Evolutionary conservation across 192 early-diverging fungal species (phyloP), one percentile per base, ranked within the genome.

Genomic region (Coemansia sp.): DNA sequence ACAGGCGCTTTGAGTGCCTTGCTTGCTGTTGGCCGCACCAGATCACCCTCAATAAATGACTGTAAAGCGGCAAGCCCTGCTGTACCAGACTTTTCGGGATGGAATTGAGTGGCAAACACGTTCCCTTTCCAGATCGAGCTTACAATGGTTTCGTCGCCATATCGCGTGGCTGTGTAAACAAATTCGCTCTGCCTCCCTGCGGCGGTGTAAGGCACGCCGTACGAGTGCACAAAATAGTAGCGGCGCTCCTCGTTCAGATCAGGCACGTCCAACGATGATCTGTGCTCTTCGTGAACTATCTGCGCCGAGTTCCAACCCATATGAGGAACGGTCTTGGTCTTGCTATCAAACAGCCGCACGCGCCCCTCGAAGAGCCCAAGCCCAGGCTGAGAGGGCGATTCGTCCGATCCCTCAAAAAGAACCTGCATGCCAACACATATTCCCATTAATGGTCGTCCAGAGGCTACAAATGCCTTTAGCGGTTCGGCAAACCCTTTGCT

Each of bases 171-270:
- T 3, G 94, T 78, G 31, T 91, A 82, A 7, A 84, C 86, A 90
- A 90, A 95, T 49, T 90, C 89, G 60, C 76, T 71, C 47, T 88
- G 82, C 4, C 27, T 27, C 30, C 75, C 71, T 2, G 64, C 51
- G 6, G 82, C 82, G 5, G 76, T 69, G 51, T 85, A 88, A 0
- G 90, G 88, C 18, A 88, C 89, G 7, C 89, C 94, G 71, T 88
- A 99, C 24, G 97, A 99, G 79, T 99, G 97, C 28, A 99, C 94
- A 85, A 99, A 99, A 73, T 99, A 99, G 82, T 94, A 98, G 28
- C 86, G 82, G 7, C 72, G 62, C 4, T 71, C 72, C n/a, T 84
- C 70, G 16, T 78, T 71, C n/a, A 87, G 71, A 24, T 70, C 72
- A 12, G 78, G 78, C 7, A 25, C 61, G 25, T 7, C 1, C 18